phyloP scores from a whole-genome alignment of 257 asterid species.

The Mitragyna speciosa region DNA sequence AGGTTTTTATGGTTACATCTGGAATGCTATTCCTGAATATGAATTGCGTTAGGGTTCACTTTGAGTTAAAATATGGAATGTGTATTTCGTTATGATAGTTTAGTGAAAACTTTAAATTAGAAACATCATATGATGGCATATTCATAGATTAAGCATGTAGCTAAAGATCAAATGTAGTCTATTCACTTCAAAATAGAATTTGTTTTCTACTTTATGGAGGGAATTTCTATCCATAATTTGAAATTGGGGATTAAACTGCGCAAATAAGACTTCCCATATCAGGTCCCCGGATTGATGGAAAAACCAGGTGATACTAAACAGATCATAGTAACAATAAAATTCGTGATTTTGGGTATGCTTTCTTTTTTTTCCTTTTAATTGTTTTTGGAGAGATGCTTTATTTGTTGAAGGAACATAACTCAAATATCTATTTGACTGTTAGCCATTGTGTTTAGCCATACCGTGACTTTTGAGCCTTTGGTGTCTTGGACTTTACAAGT shows the following conservation, averaged over 20 bases:
- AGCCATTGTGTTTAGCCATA: too few relatives aligned
- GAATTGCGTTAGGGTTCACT: slow-evolving; percentile 33
- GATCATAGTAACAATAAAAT: neutral
- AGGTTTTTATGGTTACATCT: slow-evolving; percentile 31
- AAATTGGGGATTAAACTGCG: slow-evolving; percentile 5
- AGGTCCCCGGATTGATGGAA: neutral
- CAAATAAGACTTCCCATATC: slow-evolving; percentile 1
- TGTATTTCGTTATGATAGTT: slow-evolving; percentile 12
- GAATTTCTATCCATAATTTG: neutral
- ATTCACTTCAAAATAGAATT: neutral
- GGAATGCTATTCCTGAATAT: slow-evolving; percentile 22
- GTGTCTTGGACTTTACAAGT: neutral
- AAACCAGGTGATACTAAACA: neutral
- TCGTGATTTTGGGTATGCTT: neutral
- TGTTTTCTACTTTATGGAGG: neutral
- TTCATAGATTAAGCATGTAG: neutral
- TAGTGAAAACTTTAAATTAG: neutral
- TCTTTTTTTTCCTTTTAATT: too few relatives aligned
- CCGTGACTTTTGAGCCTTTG: neutral
- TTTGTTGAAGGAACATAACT: too few relatives aligned
- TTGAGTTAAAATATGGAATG: slow-evolving; percentile 24
- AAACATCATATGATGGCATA: neutral
- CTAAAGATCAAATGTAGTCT: neutral
- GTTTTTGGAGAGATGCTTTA: too few relatives aligned
- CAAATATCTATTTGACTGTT: too few relatives aligned